Conservation (phyloP, 257 asterid species). For the Przewalskia tangutica region DNA sequence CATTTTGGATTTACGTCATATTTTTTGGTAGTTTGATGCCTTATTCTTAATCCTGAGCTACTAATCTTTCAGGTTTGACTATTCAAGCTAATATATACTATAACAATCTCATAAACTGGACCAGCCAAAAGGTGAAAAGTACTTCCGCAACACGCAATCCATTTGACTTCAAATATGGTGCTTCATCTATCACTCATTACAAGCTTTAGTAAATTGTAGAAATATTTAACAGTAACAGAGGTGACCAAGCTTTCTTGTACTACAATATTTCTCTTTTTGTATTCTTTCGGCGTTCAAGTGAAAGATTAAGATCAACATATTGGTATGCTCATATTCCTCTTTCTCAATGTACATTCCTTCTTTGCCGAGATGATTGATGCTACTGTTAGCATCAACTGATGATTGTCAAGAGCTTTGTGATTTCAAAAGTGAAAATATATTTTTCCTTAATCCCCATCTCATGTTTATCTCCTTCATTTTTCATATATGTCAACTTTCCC, state of each 20-base stretch:
- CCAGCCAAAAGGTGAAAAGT: constrained; percentile 95
- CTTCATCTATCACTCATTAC: constrained; percentile 7
- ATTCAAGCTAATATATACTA: constrained; percentile 80
- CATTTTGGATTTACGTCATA: not conserved
- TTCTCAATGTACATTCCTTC: not conserved
- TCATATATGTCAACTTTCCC: not conserved
- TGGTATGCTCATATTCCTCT: not conserved
- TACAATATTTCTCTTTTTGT: not conserved
- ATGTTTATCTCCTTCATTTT: not conserved
- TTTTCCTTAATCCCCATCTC: not conserved
- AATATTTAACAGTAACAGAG: not conserved
- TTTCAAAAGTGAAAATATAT: not conserved
- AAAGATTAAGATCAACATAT: not conserved
- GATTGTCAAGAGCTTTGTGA: not conserved
- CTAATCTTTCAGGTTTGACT: constrained; percentile 63
- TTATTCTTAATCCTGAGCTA: not conserved
- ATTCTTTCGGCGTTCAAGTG: not conserved
- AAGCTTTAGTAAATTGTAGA: not conserved
- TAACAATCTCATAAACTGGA: constrained; percentile 78
- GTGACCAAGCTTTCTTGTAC: not conserved
- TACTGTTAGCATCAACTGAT: not conserved
- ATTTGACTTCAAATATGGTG: constrained; percentile 81
- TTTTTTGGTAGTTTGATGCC: not conserved
- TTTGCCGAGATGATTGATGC: not conserved
- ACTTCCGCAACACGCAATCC: constrained; percentile 69